Percentiles rank a stretch among this genome's conserved stretches.
These are phyloP conservation scores for Furcasterigmium sp. DNA, from an alignment of 2,329 filamentous ascomycete species.

Conservation along the genomic window DNA sequence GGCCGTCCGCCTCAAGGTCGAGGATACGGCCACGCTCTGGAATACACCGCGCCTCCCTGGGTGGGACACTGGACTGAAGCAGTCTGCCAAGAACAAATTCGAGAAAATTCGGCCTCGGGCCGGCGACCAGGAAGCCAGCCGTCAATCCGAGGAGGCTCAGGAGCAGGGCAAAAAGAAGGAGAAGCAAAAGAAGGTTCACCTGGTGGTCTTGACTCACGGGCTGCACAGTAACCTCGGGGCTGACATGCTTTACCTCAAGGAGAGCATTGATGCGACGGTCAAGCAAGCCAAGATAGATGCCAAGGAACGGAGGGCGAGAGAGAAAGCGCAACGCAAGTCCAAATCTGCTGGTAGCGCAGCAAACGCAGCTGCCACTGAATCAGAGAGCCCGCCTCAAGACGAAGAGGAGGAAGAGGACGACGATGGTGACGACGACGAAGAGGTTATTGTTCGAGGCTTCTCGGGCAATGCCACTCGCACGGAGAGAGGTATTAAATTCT, in stretches of 20 bases:
- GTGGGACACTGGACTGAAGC: slow-evolving; percentile 40
- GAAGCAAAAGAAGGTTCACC: slow-evolving; percentile 74
- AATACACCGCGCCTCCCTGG: slow-evolving; percentile 80
- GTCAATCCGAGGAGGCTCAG: neutral
- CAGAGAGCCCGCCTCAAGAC: slow-evolving; percentile 4
- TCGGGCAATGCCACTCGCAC: slow-evolving; percentile 86
- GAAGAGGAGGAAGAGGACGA: slow-evolving; percentile 23
- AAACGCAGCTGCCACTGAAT: neutral
- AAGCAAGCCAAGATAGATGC: slow-evolving; percentile 68
- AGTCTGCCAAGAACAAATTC: slow-evolving; percentile 20
- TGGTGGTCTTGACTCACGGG: slow-evolving; percentile 90
- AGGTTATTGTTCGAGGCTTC: slow-evolving; percentile 86
- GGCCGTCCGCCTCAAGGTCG: slow-evolving; percentile 70
- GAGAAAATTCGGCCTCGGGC: slow-evolving; percentile 25
- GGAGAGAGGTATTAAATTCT: slow-evolving; percentile 92
- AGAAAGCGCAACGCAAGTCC: slow-evolving; percentile 21
- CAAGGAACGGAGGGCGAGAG: slow-evolving; percentile 51
- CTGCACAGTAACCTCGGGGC: slow-evolving; percentile 92
- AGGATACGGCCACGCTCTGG: slow-evolving; percentile 88
- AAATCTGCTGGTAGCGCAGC: slow-evolving; percentile 5
- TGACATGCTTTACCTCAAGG: slow-evolving; percentile 96
- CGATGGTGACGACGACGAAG: slow-evolving; percentile 66
- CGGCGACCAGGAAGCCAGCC: slow-evolving; percentile 15
- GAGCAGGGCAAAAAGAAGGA: slow-evolving; percentile 23
- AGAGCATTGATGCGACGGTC: slow-evolving; percentile 85